These are phyloP conservation scores for Podaxis carcinomalis DNA, from an alignment of 768 basidiomycete species.

Conservation along the genomic window DNA sequence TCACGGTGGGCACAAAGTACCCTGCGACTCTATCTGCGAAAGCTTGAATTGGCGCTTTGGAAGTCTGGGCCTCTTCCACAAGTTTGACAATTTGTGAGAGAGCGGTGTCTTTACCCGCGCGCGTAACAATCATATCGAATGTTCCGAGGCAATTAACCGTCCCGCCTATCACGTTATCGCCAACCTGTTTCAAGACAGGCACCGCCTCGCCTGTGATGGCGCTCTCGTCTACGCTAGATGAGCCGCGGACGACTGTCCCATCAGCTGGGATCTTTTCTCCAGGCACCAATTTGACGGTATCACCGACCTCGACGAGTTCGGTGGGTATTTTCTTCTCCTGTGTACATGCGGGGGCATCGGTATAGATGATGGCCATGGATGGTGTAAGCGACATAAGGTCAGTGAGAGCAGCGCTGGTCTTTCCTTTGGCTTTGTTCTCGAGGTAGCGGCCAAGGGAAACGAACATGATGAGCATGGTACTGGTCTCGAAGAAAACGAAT, in stretches of 20 bases:
- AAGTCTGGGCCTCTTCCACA: slow-evolving; percentile 97
- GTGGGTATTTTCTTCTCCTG: slow-evolving; percentile 90
- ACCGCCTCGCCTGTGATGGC: slow-evolving; percentile 95
- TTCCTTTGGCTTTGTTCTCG: slow-evolving; percentile 96
- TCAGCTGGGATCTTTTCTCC: slow-evolving; percentile 97
- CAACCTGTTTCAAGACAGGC: slow-evolving; percentile 78
- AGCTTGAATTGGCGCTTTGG: slow-evolving; percentile 96
- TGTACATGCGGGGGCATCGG: slow-evolving; percentile 73
- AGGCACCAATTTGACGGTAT: slow-evolving; percentile 89
- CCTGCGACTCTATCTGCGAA: slow-evolving; percentile 95
- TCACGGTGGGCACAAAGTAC: slow-evolving; percentile 90
- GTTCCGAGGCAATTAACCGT: slow-evolving; percentile 97
- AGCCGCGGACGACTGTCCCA: slow-evolving; percentile 82
- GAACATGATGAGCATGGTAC: slow-evolving; percentile 97
- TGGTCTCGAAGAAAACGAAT: slow-evolving; percentile 95
- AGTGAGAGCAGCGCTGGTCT: slow-evolving; percentile 93
- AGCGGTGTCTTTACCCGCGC: slow-evolving; percentile 95
- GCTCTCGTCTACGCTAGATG: slow-evolving; percentile 90
- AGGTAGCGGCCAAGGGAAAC: slow-evolving; percentile 93
- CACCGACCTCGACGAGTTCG: slow-evolving; percentile 92
- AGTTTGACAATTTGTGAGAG: slow-evolving; percentile 94
- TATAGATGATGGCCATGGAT: slow-evolving; percentile 94
- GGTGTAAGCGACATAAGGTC: slow-evolving; percentile 95
- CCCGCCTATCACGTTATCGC: slow-evolving; percentile 90
- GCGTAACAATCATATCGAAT: slow-evolving; percentile 92